Conservation (phyloP, 495 filamentous ascomycete species). For the Hypoxylon lienhwacheense region DNA sequence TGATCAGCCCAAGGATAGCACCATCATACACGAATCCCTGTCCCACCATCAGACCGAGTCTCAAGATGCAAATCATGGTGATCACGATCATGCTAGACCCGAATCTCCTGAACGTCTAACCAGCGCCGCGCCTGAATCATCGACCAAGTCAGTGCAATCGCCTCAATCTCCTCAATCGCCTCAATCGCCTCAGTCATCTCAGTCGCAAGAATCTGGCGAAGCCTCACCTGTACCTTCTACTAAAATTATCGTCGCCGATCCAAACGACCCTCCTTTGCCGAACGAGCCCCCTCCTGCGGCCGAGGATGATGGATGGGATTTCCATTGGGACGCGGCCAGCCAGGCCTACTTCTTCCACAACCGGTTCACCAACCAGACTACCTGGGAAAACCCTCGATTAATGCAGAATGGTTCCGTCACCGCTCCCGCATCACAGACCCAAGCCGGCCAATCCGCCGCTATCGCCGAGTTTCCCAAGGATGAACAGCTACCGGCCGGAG, state of each 20-base stretch:
- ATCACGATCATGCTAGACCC: slow-evolving; percentile 2
- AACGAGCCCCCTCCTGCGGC: slow-evolving; percentile 43
- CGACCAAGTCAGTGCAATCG: slow-evolving; percentile 12
- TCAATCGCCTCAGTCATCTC: too few species aligned
- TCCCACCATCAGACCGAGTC: slow-evolving; percentile 18
- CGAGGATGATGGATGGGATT: slow-evolving; percentile 86
- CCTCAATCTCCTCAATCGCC: too few species aligned
- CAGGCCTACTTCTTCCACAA: slow-evolving; percentile 90
- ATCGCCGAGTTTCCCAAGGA: slow-evolving; percentile 40
- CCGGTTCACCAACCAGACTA: slow-evolving; percentile 70
- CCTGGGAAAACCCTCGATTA: slow-evolving; percentile 90
- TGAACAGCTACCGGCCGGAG: slow-evolving; percentile 51
- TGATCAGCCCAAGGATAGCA: slow-evolving; percentile 34
- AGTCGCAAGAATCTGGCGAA: slow-evolving; percentile 35
- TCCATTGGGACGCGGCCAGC: slow-evolving; percentile 73
- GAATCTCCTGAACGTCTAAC: slow-evolving; percentile 2
- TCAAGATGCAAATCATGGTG: slow-evolving; percentile 21
- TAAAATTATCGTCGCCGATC: slow-evolving; percentile 15
- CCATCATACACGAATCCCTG: slow-evolving; percentile 16
- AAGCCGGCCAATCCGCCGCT: slow-evolving; percentile 32
- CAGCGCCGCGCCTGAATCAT: slow-evolving; percentile 6
- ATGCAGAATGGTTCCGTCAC: slow-evolving; percentile 44
- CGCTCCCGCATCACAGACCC: slow-evolving; percentile 18
- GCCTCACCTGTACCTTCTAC: slow-evolving; percentile 30
- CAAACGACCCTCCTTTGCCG: slow-evolving; percentile 45